Evolutionary conservation across 805 yeast genomes (phyloP).

Genomic region (Candida lessepsii): DNA sequence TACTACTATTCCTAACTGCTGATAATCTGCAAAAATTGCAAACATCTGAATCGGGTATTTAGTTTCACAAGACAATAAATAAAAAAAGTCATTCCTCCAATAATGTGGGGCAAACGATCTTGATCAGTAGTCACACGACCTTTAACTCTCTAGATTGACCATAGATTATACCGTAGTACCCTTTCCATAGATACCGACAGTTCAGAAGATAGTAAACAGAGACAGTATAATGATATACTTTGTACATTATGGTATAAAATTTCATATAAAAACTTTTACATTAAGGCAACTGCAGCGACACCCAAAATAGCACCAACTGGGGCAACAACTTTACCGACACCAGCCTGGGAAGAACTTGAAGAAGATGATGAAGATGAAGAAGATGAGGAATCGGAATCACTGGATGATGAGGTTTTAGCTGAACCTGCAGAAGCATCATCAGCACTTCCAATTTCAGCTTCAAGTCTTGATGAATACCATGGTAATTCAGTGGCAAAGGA

Average conservation of each 20-base stretch:
- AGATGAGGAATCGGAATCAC: conserved; percentile 4
- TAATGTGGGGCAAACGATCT: no score
- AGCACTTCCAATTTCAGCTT: conserved; percentile 1
- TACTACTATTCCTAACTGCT: conserved; percentile 35
- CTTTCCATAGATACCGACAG: no score
- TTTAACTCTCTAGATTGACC: no score
- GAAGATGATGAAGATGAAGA: conserved; percentile 10
- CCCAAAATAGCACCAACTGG: conserved; percentile 37
- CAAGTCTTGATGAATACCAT: conserved; percentile 29
- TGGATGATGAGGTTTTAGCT: background rate
- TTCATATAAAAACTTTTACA: conserved; percentile 16
- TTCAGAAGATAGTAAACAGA: background rate
- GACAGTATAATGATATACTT: no score
- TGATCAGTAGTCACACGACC: no score
- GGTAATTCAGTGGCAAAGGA: conserved; percentile 36
- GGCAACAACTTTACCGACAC: conserved; percentile 10
- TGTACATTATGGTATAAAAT: conserved; percentile 5
- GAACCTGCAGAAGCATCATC: conserved; percentile 9
- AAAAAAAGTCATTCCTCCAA: background rate
- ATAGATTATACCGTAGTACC: no score
- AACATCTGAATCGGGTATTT: background rate
- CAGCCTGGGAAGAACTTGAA: conserved; percentile 2
- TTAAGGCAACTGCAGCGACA: conserved; percentile 32
- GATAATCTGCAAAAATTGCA: background rate
- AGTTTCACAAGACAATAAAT: background rate